Base-by-base conservation (phyloP, 2,329 filamentous ascomycete genomes). In the Talaromyces amestolkiae region DNA sequence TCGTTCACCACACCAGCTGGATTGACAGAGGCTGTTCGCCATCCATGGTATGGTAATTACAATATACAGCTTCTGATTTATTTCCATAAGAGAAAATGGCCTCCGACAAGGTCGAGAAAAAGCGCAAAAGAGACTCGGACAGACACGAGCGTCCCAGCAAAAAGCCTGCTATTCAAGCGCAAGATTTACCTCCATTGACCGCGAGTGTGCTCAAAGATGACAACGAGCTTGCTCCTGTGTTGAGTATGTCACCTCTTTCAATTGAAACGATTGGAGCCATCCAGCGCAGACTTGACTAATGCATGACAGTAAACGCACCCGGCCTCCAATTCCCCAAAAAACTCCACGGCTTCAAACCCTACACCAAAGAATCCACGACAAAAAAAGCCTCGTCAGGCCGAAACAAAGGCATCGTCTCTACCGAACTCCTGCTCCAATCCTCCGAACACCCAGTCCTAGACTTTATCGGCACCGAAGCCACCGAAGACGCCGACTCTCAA, bases 391-490 rank as follows among this genome's bases (percentile, higher is more conserved):
- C 76, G 68, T 68, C 67, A 65, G 66, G 68, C 72, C 70, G 75
- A 67, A 75, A 79, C 68, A 69, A 73, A 33, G 75, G 73, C 58
- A 73, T 82, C 69, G 58, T 73, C 31, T 69, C 77, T 7, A 80
- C 83, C 49, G 81, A 86, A 64, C 73, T 88, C 7, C 80, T 89
- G 41, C 80, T 89, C 10, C 86, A 89, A 67, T 87, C 86, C 6
- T 87, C 86, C 31, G 78, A 83, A 58, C 87, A 89, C 68, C 79
- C 84, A 15, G 85, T 83, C 61, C 80, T 89, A 62, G 86, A 89
- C 74, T 89, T 87, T 70, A 80, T 81, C 22, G 87, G 84, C 24
- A 79, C 78, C 41, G 80, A 82, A 70, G 78, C 77, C 33, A 80
- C 82, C 66, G 82, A 85, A 63, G 78, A 80, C 47, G 78, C 82